Percentiles rank a stretch among this genome's conserved stretches.
These are phyloP conservation scores for Termitomyces bulborhizus DNA, from an alignment of 768 basidiomycete species.

Conservation along the genomic window DNA sequence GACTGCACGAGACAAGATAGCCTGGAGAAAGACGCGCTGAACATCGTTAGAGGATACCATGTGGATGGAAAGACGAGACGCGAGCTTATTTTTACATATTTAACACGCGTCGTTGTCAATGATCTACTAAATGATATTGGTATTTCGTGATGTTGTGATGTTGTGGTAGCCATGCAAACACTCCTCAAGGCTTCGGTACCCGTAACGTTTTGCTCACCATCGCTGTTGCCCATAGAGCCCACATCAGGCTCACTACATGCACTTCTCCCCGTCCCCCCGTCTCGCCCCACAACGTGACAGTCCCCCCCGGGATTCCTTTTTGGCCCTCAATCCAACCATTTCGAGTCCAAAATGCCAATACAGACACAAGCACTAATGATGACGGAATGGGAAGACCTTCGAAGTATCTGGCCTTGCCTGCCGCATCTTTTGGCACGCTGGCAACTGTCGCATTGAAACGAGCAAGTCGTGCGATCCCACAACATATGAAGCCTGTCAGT, in stretches of 20 bases:
- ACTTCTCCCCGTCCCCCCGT: constrained; percentile 76
- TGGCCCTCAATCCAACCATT: constrained; percentile 82
- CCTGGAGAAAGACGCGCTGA: constrained; percentile 73
- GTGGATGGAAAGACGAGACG: constrained; percentile 10
- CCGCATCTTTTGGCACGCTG: constrained; percentile 77
- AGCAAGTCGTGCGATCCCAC: constrained; percentile 93
- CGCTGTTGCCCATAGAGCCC: constrained; percentile 83
- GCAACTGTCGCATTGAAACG: constrained; percentile 99
- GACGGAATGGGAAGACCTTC: constrained; percentile 97
- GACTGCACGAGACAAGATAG: constrained; percentile 63
- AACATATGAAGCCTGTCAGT: constrained; percentile 89
- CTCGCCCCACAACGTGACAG: constrained; percentile 66
- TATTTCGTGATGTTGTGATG: no score
- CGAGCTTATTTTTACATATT: neutral
- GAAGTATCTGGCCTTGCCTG: constrained; percentile 91
- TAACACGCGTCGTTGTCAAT: neutral
- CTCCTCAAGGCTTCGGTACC: constrained; percentile 62
- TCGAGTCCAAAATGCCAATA: constrained; percentile 78
- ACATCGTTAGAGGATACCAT: constrained; percentile 58
- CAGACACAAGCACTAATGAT: constrained; percentile 70
- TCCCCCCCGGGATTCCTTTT: constrained; percentile 69
- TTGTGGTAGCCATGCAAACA: neutral
- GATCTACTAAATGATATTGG: no score
- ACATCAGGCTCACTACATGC: constrained; percentile 74
- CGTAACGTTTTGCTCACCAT: constrained; percentile 98